phyloP scores from a whole-genome alignment of 192 early-diverging fungal species.

The Backusella tarrabulga region DNA sequence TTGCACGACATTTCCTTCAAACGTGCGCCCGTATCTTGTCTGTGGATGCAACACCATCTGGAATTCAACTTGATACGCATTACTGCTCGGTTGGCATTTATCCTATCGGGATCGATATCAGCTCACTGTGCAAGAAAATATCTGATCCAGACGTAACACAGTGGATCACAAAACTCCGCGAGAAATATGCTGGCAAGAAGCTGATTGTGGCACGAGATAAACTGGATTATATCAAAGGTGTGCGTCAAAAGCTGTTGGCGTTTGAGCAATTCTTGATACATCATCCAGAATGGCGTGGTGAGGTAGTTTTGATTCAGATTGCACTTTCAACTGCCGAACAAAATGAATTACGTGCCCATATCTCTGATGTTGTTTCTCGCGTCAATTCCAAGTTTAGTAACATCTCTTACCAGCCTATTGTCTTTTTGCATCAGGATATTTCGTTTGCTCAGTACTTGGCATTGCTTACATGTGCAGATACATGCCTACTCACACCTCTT shows the following conservation, averaged over 20 bases:
- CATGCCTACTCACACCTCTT: conserved; percentile 85
- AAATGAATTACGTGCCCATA: conserved; percentile 84
- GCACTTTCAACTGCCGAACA: conserved; percentile 89
- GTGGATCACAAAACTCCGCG: conserved; percentile 75
- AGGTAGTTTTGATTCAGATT: conserved; percentile 94
- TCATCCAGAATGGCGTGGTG: conserved; percentile 89
- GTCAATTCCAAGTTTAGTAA: conserved; percentile 92
- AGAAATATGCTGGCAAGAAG: conserved; percentile 90
- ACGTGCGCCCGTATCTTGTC: conserved; percentile 88
- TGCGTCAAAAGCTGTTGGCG: conserved; percentile 90
- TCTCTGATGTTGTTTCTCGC: conserved; percentile 86
- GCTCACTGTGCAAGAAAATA: conserved; percentile 69
- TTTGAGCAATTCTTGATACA: conserved; percentile 87
- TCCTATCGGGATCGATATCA: conserved; percentile 89
- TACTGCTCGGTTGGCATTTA: conserved; percentile 88
- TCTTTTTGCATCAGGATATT: conserved; percentile 89
- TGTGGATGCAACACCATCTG: conserved; percentile 83
- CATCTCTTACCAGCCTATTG: conserved; percentile 88
- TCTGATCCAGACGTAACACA: conserved; percentile 68
- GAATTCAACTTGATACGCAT: conserved; percentile 76
- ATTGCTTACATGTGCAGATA: conserved; percentile 82
- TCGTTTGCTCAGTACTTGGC: conserved; percentile 90
- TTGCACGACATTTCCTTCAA: conserved; percentile 87
- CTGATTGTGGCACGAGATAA: conserved; percentile 95
- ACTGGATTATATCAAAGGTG: conserved; percentile 94